phyloP scores from a whole-genome alignment of 805 yeast species.

The Saturnispora zaruensis region DNA sequence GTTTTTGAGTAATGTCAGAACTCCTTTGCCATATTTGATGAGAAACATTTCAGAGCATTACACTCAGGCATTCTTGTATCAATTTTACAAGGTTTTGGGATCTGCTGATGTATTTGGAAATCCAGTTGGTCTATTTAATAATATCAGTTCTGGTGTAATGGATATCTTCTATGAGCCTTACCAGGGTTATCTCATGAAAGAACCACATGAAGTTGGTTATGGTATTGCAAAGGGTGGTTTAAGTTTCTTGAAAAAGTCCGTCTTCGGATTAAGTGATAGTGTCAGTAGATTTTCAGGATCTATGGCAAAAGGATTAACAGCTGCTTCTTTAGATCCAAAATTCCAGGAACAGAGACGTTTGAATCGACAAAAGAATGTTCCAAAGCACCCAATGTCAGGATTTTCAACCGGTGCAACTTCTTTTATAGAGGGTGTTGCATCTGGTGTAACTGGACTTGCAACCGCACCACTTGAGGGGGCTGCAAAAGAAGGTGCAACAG shows the following conservation, averaged over 20 bases:
- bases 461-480: slow-evolving; percentile 89
- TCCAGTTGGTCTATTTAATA: slow-evolving; percentile 94
- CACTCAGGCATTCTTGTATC: slow-evolving; percentile 85
- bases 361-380: slow-evolving; percentile 66
- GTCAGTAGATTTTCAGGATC: slow-evolving; percentile 90
- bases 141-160: slow-evolving; percentile 87
- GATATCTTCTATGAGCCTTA: slow-evolving; percentile 97
- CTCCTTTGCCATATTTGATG: slow-evolving; percentile 65
- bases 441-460: slow-evolving; percentile 88
- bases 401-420: slow-evolving; percentile 82
- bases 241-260: slow-evolving; percentile 88
- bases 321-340: slow-evolving; percentile 76
- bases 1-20: slow-evolving; percentile 80
- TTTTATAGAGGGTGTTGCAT: slow-evolving; percentile 73
- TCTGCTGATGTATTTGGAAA: slow-evolving; percentile 95
- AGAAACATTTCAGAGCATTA: slow-evolving; percentile 77
- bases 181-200: slow-evolving; percentile 89
- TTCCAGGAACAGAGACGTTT: slow-evolving; percentile 81
- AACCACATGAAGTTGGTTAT: slow-evolving; percentile 93
- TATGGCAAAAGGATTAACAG: slow-evolving; percentile 86
- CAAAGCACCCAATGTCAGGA: slow-evolving; percentile 79
- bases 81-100: slow-evolving; percentile 85
- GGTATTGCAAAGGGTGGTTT: slow-evolving; percentile 94
- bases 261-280: slow-evolving; percentile 91
- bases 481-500: slow-evolving; percentile 76